A percentile compares a stretch with the other conserved stretches of the same genome.
Conservation (phyloP, 169 alveolate genomes). For the Plasmodium sp. region DNA sequence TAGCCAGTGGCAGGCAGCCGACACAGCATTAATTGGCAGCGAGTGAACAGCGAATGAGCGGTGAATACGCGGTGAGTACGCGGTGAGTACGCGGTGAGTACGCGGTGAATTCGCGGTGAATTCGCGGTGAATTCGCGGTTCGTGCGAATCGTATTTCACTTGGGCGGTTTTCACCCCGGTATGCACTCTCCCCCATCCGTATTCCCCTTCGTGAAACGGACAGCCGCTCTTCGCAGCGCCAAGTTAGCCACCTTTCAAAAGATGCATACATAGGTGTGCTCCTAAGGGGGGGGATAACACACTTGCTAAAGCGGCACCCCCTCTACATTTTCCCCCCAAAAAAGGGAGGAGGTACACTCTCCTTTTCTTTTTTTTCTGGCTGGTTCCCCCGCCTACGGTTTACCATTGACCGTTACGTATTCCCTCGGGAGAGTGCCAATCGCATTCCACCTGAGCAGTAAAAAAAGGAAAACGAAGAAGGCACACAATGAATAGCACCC, state of each 20-base stretch:
- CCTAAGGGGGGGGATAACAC: neutral
- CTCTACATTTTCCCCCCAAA: neutral
- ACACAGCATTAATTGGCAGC: neutral
- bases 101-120: too few relatives aligned
- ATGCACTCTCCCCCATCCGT: neutral
- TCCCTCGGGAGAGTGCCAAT: neutral
- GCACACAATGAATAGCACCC: constrained; percentile 34
- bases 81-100: too few relatives aligned
- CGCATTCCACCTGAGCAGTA: neutral
- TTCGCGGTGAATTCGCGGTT: neutral
- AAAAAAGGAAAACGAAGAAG: neutral
- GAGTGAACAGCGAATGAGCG: too few relatives aligned
- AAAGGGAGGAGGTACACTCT: neutral
- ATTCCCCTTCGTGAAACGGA: neutral
- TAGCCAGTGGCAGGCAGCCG: neutral
- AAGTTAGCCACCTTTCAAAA: neutral
- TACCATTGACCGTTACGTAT: neutral
- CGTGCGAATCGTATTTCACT: neutral
- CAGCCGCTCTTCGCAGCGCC: neutral
- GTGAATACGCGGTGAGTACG: too few relatives aligned
- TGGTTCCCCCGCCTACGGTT: neutral
- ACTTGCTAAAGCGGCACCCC: neutral
- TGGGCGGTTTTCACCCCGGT: neutral
- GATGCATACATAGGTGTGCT: neutral
- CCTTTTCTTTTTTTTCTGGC: neutral